Conservation (phyloP, 2,329 filamentous ascomycete genomes). For the Claviceps africana region DNA sequence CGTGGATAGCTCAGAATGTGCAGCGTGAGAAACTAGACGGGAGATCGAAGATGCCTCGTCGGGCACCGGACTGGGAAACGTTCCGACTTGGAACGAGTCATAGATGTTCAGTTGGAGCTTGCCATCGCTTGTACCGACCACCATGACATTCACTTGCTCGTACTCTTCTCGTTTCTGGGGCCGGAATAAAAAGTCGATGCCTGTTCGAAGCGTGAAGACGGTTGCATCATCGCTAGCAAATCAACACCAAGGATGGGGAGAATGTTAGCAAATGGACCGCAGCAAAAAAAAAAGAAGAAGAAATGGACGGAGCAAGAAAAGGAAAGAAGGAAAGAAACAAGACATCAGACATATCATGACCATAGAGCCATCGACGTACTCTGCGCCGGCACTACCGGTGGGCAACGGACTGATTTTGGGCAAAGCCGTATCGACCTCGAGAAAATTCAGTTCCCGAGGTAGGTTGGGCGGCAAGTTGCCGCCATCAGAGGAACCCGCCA, state of each 20-base stretch:
- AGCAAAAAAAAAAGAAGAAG: background rate
- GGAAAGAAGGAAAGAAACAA: background rate
- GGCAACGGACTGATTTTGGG: constrained; percentile 64
- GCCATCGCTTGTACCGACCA: constrained; percentile 59
- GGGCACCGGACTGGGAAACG: constrained; percentile 37
- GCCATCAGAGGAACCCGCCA: background rate
- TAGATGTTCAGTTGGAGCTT: constrained; percentile 68
- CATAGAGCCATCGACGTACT: constrained; percentile 30
- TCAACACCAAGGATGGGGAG: background rate
- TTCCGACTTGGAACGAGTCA: constrained; percentile 69
- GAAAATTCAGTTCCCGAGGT: constrained; percentile 56
- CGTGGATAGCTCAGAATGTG: constrained; percentile 60
- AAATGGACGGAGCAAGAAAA: no score
- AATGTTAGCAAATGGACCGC: background rate
- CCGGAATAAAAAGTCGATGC: constrained; percentile 57
- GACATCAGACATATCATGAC: constrained; percentile 5
- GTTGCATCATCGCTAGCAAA: constrained; percentile 33
- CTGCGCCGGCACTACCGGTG: constrained; percentile 41
- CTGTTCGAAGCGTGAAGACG: constrained; percentile 55
- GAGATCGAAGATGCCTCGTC: constrained; percentile 9
- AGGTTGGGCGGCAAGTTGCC: constrained; percentile 32
- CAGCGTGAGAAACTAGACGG: constrained; percentile 46
- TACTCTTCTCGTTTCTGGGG: constrained; percentile 48
- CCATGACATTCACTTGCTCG: constrained; percentile 65
- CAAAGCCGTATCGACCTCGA: constrained; percentile 63